phyloP scores from a whole-genome alignment of 1,284 basidiomycete genomes.

The Termitomyces sp. region DNA sequence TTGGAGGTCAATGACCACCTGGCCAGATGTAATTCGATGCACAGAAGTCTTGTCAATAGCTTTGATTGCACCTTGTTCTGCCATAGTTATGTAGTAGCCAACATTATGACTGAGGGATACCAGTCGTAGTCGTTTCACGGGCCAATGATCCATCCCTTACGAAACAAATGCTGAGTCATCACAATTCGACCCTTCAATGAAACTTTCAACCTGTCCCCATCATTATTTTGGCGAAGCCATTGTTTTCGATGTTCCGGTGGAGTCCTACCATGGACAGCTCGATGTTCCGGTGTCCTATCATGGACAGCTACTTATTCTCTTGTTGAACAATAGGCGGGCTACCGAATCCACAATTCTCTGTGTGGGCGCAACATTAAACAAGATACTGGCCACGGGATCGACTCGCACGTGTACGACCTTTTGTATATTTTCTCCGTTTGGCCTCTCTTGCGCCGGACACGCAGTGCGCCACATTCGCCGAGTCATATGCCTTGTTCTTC shows the following conservation, averaged over 20 bases:
- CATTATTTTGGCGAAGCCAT: background rate
- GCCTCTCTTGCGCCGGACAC: too few relatives aligned
- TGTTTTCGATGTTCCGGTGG: background rate
- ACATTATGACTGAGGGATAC: background rate
- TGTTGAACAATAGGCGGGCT: background rate
- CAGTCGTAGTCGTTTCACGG: background rate
- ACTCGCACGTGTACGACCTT: background rate
- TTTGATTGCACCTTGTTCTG: constrained; percentile 27
- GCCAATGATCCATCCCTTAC: background rate
- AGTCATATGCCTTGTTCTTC: background rate
- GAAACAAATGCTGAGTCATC: background rate
- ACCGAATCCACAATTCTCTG: background rate
- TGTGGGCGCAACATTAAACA: background rate
- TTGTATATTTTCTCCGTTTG: background rate
- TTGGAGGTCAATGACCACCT: constrained; percentile 93
- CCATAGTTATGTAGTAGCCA: background rate
- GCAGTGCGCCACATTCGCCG: background rate
- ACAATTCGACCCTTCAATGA: background rate
- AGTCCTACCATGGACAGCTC: background rate
- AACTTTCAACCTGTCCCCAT: background rate
- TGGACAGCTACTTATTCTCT: background rate
- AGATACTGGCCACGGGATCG: background rate
- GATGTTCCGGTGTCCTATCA: background rate
- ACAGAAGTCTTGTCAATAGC: constrained; percentile 76
- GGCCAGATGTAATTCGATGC: constrained; percentile 87